Evolutionary conservation across 495 filamentous ascomycete genomes (phyloP).

Genomic region (Podospora pseudocomata): DNA sequence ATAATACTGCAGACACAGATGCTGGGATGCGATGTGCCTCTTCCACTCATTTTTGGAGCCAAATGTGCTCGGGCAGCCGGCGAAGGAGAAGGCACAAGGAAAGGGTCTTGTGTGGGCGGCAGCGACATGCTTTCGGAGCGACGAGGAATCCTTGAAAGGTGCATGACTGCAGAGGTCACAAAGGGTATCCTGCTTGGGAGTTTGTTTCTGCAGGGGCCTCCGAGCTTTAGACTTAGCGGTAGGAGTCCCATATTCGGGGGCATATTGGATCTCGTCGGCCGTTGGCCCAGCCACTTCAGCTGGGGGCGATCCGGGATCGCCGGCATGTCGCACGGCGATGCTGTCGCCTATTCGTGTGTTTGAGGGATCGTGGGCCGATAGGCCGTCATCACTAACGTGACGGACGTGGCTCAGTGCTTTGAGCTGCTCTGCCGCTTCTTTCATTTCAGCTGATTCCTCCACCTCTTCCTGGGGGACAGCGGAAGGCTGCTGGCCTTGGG

Average conservation of each 20-base stretch:
- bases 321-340: constrained; percentile 33
- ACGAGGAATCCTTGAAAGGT: constrained; percentile 57
- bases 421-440: constrained; percentile 56
- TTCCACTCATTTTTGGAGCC: constrained; percentile 94
- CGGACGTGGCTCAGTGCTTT: constrained; percentile 57
- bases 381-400: constrained; percentile 42
- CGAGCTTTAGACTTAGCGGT: constrained; percentile 43
- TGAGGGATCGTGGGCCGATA: constrained; percentile 24
- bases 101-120: constrained; percentile 68
- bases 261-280: constrained; percentile 37
- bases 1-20: constrained; percentile 80
- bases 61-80: constrained; percentile 82
- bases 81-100: constrained; percentile 76
- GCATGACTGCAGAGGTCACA: constrained; percentile 54
- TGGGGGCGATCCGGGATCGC: constrained; percentile 40
- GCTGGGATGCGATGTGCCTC: constrained; percentile 84
- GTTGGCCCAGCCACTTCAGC: constrained; percentile 39
- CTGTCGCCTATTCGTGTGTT: constrained; percentile 33
- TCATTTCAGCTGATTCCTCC: constrained; percentile 57
- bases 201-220: constrained; percentile 48
- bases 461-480: constrained; percentile 46
- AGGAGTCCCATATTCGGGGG: constrained; percentile 41
- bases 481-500: not conserved
- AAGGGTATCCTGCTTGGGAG: constrained; percentile 51
- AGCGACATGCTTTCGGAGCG: constrained; percentile 56